Base-by-base conservation (phyloP, 768 basidiomycete species). In the Naganishia antarctica region DNA sequence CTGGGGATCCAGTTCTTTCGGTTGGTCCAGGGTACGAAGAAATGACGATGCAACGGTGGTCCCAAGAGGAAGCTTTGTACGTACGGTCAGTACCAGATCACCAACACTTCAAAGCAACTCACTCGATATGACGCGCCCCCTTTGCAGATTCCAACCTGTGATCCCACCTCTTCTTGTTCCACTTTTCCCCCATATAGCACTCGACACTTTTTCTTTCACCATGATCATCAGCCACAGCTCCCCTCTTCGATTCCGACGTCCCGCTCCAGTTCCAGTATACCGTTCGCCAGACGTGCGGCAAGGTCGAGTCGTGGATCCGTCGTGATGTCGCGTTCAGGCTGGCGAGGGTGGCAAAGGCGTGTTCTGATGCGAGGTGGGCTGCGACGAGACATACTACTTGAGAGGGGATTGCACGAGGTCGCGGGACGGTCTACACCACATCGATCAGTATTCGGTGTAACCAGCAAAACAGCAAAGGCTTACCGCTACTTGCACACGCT, bases 41-140 rank as follows among this genome's bases (percentile, higher is more conserved):
- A 57, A n/a, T 57, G 53, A 21, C 53, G 53, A 40, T 57, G 53
- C 4, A 57, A 16, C 21, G 53, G 53, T n/a, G 53, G 53, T 9
- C 53, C 53, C 6, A 37, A 40, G 4, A 57, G 37, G 53, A 57
- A 57, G 23, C 53, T 57, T 18, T 57, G 1, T n/a, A n/a, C n/a
- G n/a, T n/a, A n/a, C n/a, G n/a, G n/a, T n/a, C n/a, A n/a, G n/a
- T n/a, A n/a, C n/a, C n/a, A n/a, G n/a, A n/a, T 21, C n/a, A 7
- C 18, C 32, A n/a, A 9, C 21, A 23, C 1, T 11, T 40, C 34
- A 15, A 2, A 13, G 26, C 1, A 7, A 25, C 53, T 40, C 53
- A 57, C 53, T 40, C 5, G 32, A 57, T 57, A 40, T 40, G 7
- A 37, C 18, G 11, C 12, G 21, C 53, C 13, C 53, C 53, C 32